Evolutionary conservation across 257 asterid genomes (phyloP), one percentile per base, ranked within the genome.

Genomic region (Nicotiana paniculata): DNA sequence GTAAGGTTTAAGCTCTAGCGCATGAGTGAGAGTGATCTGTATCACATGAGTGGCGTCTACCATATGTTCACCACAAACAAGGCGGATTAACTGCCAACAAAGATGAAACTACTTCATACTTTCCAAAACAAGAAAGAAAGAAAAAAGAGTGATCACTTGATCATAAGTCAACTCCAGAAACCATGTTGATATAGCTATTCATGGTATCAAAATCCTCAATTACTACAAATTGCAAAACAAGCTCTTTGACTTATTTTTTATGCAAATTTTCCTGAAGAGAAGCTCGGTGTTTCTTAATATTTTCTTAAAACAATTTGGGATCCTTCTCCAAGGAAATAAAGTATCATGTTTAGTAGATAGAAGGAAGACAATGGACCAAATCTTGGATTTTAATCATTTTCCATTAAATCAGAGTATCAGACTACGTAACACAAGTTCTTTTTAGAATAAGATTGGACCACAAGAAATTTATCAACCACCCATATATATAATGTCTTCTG

Each of bases 1-100:
- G 87, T 90, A 95, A 77, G 99, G 99, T 87, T 90, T 93, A 79
- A 95, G 90, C 86, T 95, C 99, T 88, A 95, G 85, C 65, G 98
- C 92, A 90, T 92, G 88, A 15, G 90, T 82, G 83, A 95, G 97
- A 85, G 92, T 86, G 81, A 94, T 79, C 77, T 58, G 63, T 18
- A 18, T 58, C 63, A 58, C 63, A 21, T 89, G 91, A 43, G 82
- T 87, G 86, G 85, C 83, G 76, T 83, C 85, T 81, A 85, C 68
- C 84, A 77, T 89, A 79, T 83, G 86, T 48, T 80, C 95, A 82
- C 90, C 87, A 65, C 97, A 87, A 85, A 91, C 91, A 63, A 93
- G 88, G 77, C 97, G 99, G 87, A 95, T 89, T 91, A 95, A 88
- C 98, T 95, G 95, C 80, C 84, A 82, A 88, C 80, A 26, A 89